Evolutionary conservation across 139 green algal species (phyloP).

Genomic region (Chlorella ohadii): DNA sequence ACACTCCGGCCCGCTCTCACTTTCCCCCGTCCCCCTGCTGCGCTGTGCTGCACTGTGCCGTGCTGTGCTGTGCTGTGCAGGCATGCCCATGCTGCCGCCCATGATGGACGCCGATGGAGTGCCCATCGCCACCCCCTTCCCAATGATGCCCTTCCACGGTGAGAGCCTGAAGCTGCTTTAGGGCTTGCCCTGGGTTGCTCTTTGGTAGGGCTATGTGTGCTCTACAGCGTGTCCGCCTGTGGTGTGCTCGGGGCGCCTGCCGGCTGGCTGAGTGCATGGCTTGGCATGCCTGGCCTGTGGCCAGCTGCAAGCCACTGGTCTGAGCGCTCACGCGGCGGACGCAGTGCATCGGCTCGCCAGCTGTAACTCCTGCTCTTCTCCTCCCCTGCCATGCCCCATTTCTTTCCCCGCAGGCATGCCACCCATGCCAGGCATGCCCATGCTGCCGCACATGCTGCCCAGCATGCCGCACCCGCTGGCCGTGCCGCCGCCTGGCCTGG

Average conservation of each 20-base stretch:
- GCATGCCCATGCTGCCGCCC: background rate
- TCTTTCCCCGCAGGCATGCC: background rate
- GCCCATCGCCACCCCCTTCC: background rate
- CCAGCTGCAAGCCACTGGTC: background rate
- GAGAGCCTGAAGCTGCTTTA: background rate
- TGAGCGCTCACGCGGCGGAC: background rate
- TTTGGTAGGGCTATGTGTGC: too few relatives aligned
- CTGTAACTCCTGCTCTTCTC: background rate
- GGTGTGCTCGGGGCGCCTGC: too few relatives aligned
- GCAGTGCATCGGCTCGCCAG: background rate
- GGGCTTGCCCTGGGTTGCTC: too few relatives aligned
- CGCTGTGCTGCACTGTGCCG: too few relatives aligned
- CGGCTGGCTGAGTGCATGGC: background rate
- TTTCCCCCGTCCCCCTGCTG: background rate
- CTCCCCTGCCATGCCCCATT: too few relatives aligned
- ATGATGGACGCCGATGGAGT: background rate
- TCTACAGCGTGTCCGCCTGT: too few relatives aligned
- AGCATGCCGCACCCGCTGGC: background rate
- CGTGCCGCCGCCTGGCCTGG: background rate
- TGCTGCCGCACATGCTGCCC: constrained; percentile 1
- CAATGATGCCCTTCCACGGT: constrained; percentile 12
- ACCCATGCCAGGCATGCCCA: background rate
- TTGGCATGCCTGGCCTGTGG: too few relatives aligned
- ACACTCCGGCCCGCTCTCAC: background rate
- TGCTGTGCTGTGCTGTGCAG: background rate